These are phyloP conservation scores for Fraxinus cuspidata DNA, from an alignment of 257 asterid species.

Conservation along the genomic window DNA sequence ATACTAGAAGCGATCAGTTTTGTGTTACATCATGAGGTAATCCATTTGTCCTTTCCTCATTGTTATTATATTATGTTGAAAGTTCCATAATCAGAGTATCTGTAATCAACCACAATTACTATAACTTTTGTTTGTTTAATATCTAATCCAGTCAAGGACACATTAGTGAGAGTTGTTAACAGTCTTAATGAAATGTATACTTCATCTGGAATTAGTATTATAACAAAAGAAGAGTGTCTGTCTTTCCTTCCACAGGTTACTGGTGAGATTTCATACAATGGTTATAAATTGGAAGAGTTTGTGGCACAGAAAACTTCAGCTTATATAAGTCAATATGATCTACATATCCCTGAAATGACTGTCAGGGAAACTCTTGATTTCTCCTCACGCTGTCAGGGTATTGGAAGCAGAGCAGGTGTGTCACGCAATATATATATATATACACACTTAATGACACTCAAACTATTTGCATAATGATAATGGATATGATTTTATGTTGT, in stretches of 20 bases:
- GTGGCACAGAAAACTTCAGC: constrained; percentile 66
- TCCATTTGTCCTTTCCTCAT: neutral
- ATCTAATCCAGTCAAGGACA: neutral
- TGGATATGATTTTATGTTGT: neutral
- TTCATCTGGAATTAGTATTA: constrained; percentile 8
- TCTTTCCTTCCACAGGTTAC: constrained; percentile 33
- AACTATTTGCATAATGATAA: constrained; percentile 10
- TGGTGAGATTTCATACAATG: constrained; percentile 62
- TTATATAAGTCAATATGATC: constrained; percentile 60
- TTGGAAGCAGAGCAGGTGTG: constrained; percentile 61
- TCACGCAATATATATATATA: constrained; percentile 2
- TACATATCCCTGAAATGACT: constrained; percentile 65
- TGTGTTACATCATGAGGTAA: neutral
- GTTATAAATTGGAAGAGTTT: constrained; percentile 54
- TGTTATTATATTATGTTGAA: neutral
- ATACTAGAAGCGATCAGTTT: neutral
- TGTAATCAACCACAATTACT: neutral
- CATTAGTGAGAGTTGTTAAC: neutral
- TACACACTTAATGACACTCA: neutral
- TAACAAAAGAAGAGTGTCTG: neutral
- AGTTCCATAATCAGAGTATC: neutral
- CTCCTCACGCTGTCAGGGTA: constrained; percentile 62
- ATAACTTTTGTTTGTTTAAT: neutral
- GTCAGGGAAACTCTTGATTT: constrained; percentile 66
- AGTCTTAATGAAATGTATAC: neutral